Conservation (phyloP, 2,329 filamentous ascomycete species). For the Apiospora marii region DNA sequence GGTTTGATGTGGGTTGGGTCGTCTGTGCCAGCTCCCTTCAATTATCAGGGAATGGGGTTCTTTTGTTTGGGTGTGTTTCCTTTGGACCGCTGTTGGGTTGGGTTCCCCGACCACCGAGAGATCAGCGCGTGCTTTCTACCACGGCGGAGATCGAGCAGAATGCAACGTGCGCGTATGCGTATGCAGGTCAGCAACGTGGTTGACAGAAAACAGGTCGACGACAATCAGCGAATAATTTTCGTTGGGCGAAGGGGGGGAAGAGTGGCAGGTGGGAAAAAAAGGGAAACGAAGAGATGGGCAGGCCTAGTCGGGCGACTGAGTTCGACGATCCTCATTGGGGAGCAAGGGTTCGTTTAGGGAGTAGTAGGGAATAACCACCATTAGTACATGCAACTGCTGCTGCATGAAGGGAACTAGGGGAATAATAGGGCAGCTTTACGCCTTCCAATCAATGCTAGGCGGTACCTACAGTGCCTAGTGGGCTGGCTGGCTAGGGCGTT, state of each 20-base stretch:
- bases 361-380: neutral
- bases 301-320: neutral
- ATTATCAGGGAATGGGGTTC: neutral
- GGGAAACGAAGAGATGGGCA: neutral
- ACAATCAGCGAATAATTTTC: neutral
- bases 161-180: neutral
- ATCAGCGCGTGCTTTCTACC: neutral
- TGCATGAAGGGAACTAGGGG: neutral
- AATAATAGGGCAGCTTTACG: neutral
- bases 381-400: too few species aligned
- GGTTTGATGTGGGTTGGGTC: slow-evolving; percentile 9
- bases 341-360: neutral
- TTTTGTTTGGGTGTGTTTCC: neutral
- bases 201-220: neutral
- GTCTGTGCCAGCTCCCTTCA: slow-evolving; percentile 20
- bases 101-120: neutral
- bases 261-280: neutral
- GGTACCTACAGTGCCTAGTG: neutral
- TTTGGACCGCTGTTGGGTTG: neutral
- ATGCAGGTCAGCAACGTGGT: neutral
- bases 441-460: neutral
- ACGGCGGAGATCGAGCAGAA: neutral
- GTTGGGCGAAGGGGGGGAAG: neutral
- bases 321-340: slow-evolving; percentile 8
- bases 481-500: neutral